Percentiles rank a stretch among this genome's conserved stretches.
Evolutionary conservation across 495 filamentous ascomycete genomes (phyloP).

Genomic region (Tetracladium setigerum): DNA sequence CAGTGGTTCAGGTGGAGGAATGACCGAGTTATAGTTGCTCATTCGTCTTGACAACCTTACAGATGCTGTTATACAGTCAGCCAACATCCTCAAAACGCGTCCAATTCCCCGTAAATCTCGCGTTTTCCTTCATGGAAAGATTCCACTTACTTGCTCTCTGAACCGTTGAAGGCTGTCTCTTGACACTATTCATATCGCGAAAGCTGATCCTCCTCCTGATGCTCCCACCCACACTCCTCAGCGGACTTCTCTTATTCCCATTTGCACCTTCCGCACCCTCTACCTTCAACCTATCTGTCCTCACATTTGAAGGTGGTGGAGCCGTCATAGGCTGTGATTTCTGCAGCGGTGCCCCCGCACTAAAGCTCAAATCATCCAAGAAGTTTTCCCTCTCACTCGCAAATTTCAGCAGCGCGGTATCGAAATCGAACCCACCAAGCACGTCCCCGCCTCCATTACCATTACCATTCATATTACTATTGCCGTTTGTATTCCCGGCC

Average conservation of each 20-base stretch:
- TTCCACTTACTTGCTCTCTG: conserved; percentile 62
- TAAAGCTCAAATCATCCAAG: conserved; percentile 84
- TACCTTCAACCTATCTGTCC: conserved; percentile 71
- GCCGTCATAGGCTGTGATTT: conserved; percentile 63
- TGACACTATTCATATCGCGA: conserved; percentile 90
- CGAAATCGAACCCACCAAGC: conserved; percentile 75
- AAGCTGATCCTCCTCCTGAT: conserved; percentile 83
- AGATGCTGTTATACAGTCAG: conserved; percentile 51
- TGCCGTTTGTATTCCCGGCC: conserved; percentile 17
- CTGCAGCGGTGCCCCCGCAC: conserved; percentile 71
- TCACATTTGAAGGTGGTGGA: conserved; percentile 16
- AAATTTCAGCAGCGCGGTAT: conserved; percentile 86
- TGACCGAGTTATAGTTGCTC: conserved; percentile 98
- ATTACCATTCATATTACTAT: conserved; percentile 1
- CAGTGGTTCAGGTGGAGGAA: conserved; percentile 85
- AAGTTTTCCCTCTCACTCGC: conserved; percentile 90
- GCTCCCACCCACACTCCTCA: conserved; percentile 56
- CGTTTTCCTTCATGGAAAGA: neutral
- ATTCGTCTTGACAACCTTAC: conserved; percentile 81
- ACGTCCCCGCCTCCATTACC: conserved; percentile 16
- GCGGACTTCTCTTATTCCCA: conserved; percentile 40
- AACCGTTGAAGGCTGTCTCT: conserved; percentile 69
- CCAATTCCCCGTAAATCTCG: neutral
- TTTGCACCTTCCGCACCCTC: conserved; percentile 53
- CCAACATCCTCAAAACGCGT: neutral